phyloP scores from a whole-genome alignment of 1,284 basidiomycete genomes.

The Anthracocystis walkeri region DNA sequence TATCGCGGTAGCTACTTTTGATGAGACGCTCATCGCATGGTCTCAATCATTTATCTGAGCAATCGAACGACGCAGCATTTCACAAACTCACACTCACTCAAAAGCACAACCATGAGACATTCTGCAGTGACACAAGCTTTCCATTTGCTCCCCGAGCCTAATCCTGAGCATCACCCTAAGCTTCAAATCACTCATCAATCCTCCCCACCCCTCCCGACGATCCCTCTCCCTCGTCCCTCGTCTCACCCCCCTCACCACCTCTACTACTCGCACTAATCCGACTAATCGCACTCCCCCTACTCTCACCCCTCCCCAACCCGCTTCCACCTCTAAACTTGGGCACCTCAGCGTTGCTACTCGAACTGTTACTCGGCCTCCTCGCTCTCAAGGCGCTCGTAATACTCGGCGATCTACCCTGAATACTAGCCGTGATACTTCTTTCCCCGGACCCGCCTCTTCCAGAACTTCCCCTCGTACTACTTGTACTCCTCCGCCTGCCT shows the following conservation, averaged over 20 bases:
- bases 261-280: slow-evolving; percentile 15
- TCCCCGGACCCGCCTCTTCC: background rate
- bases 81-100: no score
- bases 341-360: slow-evolving; percentile 2
- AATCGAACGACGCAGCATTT: no score
- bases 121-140: no score
- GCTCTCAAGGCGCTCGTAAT: slow-evolving; percentile 29
- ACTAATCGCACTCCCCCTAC: slow-evolving; percentile 30
- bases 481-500: slow-evolving; percentile 28
- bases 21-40: background rate
- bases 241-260: background rate
- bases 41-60: background rate
- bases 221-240: background rate
- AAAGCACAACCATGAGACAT: no score
- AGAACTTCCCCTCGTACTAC: slow-evolving; percentile 18
- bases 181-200: background rate
- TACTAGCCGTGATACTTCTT: slow-evolving; percentile 38
- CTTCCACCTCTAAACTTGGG: slow-evolving; percentile 20
- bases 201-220: background rate
- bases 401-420: slow-evolving; percentile 30
- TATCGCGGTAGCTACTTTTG: slow-evolving; percentile 49
- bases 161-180: background rate
- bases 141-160: no score
- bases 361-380: slow-evolving; percentile 12
- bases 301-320: slow-evolving; percentile 15